Conservation (phyloP, 2,329 filamentous ascomycete genomes). For the Beauveria scarabaeidicola region DNA sequence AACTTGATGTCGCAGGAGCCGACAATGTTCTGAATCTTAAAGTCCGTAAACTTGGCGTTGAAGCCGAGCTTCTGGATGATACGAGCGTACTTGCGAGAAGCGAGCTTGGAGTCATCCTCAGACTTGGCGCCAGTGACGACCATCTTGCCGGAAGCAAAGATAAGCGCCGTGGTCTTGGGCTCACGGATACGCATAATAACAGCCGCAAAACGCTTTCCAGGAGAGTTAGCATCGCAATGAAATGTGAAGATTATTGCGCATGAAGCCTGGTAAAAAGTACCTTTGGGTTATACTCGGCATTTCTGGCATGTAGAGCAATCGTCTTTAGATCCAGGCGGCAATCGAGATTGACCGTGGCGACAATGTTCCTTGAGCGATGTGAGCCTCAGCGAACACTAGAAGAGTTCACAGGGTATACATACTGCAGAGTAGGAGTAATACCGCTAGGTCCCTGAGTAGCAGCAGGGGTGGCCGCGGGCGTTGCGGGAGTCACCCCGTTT, state of each 20-base stretch:
- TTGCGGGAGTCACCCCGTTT: slow-evolving; percentile 77
- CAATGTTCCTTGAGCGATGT: slow-evolving; percentile 78
- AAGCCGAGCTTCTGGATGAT: slow-evolving; percentile 99
- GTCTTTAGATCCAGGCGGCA: slow-evolving; percentile 98
- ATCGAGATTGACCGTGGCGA: slow-evolving; percentile 96
- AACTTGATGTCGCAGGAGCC: slow-evolving; percentile 99
- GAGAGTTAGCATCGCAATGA: slow-evolving; percentile 22
- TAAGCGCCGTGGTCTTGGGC: slow-evolving; percentile 94
- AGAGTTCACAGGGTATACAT: slow-evolving; percentile 53
- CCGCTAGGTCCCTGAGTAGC: slow-evolving; percentile 77
- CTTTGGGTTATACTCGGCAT: slow-evolving; percentile 98
- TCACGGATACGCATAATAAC: slow-evolving; percentile 99
- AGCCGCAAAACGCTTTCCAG: slow-evolving; percentile 79
- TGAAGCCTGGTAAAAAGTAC: slow-evolving; percentile 41
- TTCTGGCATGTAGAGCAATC: slow-evolving; percentile 94
- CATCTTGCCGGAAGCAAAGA: slow-evolving; percentile 99
- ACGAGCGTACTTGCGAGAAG: slow-evolving; percentile 92
- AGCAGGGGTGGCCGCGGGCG: slow-evolving; percentile 85
- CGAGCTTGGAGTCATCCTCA: slow-evolving; percentile 95
- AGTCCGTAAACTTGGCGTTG: slow-evolving; percentile 98
- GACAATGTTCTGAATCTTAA: slow-evolving; percentile 99
- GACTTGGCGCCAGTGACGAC: slow-evolving; percentile 97
- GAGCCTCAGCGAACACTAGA: slow-evolving; percentile 39
- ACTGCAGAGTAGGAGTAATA: slow-evolving; percentile 91
- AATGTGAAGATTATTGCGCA: background rate